These are phyloP conservation scores for Populus hybrid DNA, from an alignment of 441 rosid genomes.

Conservation along the genomic window DNA sequence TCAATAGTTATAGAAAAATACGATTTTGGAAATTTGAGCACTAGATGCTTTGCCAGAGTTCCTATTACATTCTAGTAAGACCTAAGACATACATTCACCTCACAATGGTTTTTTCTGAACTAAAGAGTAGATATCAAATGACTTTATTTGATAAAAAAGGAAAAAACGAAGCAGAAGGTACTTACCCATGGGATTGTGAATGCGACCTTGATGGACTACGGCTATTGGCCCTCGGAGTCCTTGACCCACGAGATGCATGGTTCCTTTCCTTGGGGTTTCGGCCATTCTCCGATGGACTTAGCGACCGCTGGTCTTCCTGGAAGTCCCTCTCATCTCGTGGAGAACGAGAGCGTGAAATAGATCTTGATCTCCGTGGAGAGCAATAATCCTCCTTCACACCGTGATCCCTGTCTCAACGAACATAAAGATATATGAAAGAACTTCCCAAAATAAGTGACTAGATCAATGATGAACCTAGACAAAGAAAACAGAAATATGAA, in stretches of 20 bases:
- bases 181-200: conserved; percentile 52
- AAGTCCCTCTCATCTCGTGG: conserved; percentile 42
- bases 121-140: neutral
- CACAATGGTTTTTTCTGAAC: neutral
- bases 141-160: neutral
- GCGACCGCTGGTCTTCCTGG: conserved; percentile 41
- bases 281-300: conserved; percentile 50
- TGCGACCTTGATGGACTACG: conserved; percentile 46
- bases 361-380: conserved; percentile 54
- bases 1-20: neutral
- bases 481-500: conserved; percentile 3
- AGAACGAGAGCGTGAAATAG: conserved; percentile 52
- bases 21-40: neutral
- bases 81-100: neutral
- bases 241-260: conserved; percentile 38
- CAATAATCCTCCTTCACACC: conserved; percentile 39
- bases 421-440: conserved; percentile 7
- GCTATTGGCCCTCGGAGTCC: conserved; percentile 40
- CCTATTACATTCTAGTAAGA: neutral
- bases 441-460: neutral
- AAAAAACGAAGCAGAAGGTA: neutral
- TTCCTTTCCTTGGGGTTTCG: conserved; percentile 41
- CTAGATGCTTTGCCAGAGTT: neutral
- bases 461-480: neutral
- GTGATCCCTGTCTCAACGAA: conserved; percentile 36